Percentiles rank a stretch among this genome's conserved stretches.
Evolutionary conservation across 148 eudicot species (phyloP).

Genomic region (Rhododendron ferrugineum): DNA sequence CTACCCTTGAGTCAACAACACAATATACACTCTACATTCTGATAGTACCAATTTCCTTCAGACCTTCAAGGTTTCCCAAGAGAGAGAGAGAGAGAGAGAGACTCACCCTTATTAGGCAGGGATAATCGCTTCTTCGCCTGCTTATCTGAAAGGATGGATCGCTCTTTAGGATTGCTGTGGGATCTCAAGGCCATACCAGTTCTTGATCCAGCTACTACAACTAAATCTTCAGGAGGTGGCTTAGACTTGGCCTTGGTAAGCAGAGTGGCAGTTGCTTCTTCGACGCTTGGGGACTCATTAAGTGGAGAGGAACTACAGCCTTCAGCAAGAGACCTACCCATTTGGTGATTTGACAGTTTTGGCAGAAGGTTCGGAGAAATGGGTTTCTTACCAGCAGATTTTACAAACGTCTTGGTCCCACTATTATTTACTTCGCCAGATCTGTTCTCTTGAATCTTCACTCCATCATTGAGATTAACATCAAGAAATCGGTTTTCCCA

Average conservation of each 20-base stretch:
- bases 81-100: conserved; percentile 13
- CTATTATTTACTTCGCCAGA: conserved; percentile 37
- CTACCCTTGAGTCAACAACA: background rate
- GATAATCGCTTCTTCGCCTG: conserved; percentile 69
- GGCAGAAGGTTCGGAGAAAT: conserved; percentile 30
- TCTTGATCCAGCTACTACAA: conserved; percentile 49
- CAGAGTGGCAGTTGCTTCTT: conserved; percentile 29
- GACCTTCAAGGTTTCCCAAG: background rate
- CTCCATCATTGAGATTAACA: conserved; percentile 64
- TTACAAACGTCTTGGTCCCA: conserved; percentile 32
- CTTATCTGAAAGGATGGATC: conserved; percentile 43
- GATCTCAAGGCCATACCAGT: conserved; percentile 52
- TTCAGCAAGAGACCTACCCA: conserved; percentile 50
- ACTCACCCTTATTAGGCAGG: conserved; percentile 58
- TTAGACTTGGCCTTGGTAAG: conserved; percentile 34
- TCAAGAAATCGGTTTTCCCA: conserved; percentile 97
- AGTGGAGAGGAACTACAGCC: conserved; percentile 49
- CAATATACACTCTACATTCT: background rate
- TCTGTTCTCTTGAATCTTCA: conserved; percentile 42
- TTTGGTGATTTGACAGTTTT: conserved; percentile 35
- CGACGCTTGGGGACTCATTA: conserved; percentile 31
- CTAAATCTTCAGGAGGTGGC: conserved; percentile 42
- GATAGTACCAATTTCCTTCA: background rate
- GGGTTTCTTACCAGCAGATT: conserved; percentile 50
- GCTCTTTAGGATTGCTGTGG: conserved; percentile 92